Evolutionary conservation across 352 stramenopile species (phyloP).

Genomic region (Blastocystis sp.): DNA sequence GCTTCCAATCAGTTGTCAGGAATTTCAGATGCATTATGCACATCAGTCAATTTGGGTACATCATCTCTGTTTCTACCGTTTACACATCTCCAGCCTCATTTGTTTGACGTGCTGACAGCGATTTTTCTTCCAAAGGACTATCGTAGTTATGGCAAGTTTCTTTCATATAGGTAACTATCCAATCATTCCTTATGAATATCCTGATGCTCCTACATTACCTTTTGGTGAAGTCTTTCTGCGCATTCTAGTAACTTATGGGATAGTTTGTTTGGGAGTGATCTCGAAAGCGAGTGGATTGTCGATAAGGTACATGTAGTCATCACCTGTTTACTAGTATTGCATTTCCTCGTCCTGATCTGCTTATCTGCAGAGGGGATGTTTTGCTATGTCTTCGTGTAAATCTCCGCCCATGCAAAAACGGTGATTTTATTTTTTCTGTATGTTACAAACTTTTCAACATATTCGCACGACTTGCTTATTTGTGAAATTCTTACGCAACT

Average conservation of each 20-base stretch:
- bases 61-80: constrained; percentile 7
- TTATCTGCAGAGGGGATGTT: not conserved
- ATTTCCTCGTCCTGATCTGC: constrained; percentile 14
- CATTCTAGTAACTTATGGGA: not conserved
- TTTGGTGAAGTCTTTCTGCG: constrained; percentile 49
- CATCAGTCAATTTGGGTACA: constrained; percentile 10
- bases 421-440: constrained; percentile 6
- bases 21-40: constrained; percentile 37
- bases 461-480: not conserved
- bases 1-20: not conserved
- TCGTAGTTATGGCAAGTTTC: not conserved
- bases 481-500: constrained; percentile 14
- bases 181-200: not conserved
- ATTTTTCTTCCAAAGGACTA: constrained; percentile 53
- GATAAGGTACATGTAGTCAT: not conserved
- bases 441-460: constrained; percentile 22
- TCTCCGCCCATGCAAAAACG: not conserved
- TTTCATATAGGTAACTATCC: constrained; percentile 14
- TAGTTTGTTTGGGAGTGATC: constrained; percentile 43
- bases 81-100: constrained; percentile 2
- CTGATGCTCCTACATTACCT: not conserved
- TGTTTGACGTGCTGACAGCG: constrained; percentile 32
- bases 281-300: constrained; percentile 37
- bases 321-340: not conserved
- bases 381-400: constrained; percentile 31